These are phyloP conservation scores for Sinapis alba DNA, from an alignment of 441 rosid species.

Conservation along the genomic window DNA sequence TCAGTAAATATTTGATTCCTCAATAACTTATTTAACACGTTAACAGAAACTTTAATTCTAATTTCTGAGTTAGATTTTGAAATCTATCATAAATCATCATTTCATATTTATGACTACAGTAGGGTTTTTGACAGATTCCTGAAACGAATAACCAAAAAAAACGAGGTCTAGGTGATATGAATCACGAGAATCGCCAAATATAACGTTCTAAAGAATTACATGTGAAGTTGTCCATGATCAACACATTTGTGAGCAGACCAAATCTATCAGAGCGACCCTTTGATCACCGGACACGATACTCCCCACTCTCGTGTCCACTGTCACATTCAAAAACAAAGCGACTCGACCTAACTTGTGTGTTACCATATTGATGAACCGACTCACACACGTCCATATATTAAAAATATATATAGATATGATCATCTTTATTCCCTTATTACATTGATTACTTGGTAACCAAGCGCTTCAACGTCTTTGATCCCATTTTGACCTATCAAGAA, in stretches of 20 bases:
- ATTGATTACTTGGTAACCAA: background rate
- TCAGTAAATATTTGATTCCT: too few relatives aligned
- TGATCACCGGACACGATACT: slow-evolving; percentile 1
- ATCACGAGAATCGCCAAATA: background rate
- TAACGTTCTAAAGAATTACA: background rate
- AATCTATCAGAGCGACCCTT: background rate
- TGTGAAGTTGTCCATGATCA: background rate
- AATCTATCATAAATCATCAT: background rate
- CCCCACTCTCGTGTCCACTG: slow-evolving; percentile 13
- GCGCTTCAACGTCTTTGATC: background rate
- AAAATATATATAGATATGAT: background rate
- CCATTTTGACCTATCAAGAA: background rate
- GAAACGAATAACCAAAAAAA: background rate
- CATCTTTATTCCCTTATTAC: background rate
- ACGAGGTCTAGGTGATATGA: background rate
- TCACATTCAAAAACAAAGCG: background rate
- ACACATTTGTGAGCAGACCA: slow-evolving; percentile 7
- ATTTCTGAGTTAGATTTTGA: too few relatives aligned
- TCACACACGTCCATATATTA: background rate
- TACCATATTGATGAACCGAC: background rate
- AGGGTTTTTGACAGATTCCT: background rate
- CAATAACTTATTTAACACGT: too few relatives aligned
- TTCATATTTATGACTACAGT: background rate
- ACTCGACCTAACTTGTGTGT: slow-evolving; percentile 13
- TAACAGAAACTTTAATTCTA: too few relatives aligned